Base-by-base conservation (phyloP, 495 filamentous ascomycete genomes). In the Mycothermus thermophilus region DNA sequence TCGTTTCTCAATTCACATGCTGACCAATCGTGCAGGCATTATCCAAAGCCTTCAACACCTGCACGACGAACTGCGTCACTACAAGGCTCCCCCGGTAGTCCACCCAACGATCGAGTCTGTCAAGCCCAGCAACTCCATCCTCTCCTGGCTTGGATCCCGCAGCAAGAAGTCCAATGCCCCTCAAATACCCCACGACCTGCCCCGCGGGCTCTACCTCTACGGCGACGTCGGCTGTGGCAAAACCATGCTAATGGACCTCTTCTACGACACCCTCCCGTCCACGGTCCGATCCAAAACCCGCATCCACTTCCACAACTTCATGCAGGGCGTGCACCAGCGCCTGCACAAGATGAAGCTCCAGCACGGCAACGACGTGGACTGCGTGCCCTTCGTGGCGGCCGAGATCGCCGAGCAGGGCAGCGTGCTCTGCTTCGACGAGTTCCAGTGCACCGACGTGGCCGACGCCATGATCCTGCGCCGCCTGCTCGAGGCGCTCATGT, bases 201-300 rank as follows among this genome's bases (percentile, higher is more conserved):
- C 90, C 0, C 79, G 83, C 45, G 92, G 92, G 0, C 54, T 96
- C 24, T 96, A 96, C 50, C 79, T 99, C 63, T 96, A 82, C 50
- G 92, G 92, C 13, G 90, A 96, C 55, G 92, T 99, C 8, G 92
- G 92, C 15, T 88, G 84, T 49, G 92, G 92, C 28, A 99, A 99
- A 68, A 96, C 92, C 1, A 99, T 99, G 92, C 64, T 99, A 43
- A 96, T 99, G 90, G 92, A 99, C 51, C 66, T 99, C 48, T 96
- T 99, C 59, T 95, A 85, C 61, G 85, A 96, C 35, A 93, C 88
- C 1, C 61, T 99, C 33, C 90, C 90, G 4, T 48, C 63, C 10
- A 77, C 80, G 46, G 84, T 97, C 42, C 70, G 60, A 37, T 71
- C 74, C 26, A 95, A 93, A 66, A 92, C 80, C n/a, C 71, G 90